Evolutionary conservation across 2,329 filamentous ascomycete species (phyloP), one percentile per base, ranked within the genome.

Genomic region (Colletotrichum karsti): DNA sequence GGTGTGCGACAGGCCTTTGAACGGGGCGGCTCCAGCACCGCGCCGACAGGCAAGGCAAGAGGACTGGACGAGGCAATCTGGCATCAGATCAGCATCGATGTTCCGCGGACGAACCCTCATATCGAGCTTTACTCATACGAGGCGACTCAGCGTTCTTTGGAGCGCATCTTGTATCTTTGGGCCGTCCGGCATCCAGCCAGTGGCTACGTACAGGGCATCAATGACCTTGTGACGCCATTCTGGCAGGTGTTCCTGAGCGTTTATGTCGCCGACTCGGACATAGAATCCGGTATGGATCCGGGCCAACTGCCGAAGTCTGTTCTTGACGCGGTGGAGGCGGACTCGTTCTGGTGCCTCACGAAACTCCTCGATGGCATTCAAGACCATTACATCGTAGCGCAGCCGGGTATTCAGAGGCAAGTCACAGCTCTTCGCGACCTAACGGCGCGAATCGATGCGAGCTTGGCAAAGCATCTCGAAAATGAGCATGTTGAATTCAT

Each of bases 1-100:
- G 96, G 95, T 2, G 95, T 99, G 63, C 87, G 85, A 66, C 92
- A 90, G 78, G 91, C 83, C 1, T 92, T 92, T 74, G 90, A 93
- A 70, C 80, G 92, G 70, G 89, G 90, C 2, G 54, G 65, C 15
- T 58, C 73, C 9, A 79, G 72, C 48, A 68, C 73, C 15, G 73
- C 72, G 4, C 69, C 71, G 7, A 63, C 72, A n/a, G 83, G 86
- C 13, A 85, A 86, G 70, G 78, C 83, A 7, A 82, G 88, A 69
- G 95, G 95, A 2, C 82, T 99, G 18, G 97, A 99, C 74, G 96
- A 99, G 82, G 92, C 94, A n/a, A 91, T 99, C 67, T 99, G 96
- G 96, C 96, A 99, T 82, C 96, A 99, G 77, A 98, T 99, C 81
- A 98, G 94, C 80, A 99, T 99, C 75, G 96, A 99, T 77, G 93